phyloP scores from a whole-genome alignment of 495 filamentous ascomycete species.

The Xylaria sp. region DNA sequence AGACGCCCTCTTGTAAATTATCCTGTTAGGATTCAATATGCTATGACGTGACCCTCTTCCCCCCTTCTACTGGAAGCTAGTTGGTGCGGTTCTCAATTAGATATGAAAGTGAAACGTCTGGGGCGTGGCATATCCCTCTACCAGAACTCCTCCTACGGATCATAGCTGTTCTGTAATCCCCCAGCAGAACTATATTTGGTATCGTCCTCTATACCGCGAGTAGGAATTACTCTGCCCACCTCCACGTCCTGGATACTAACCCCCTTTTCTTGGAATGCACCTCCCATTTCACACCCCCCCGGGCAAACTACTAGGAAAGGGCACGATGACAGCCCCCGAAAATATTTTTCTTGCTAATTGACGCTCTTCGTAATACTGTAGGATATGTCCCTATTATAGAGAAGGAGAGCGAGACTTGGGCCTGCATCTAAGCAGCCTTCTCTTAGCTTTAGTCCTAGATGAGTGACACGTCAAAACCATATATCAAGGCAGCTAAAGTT shows the following conservation, averaged over 20 bases:
- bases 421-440: background rate
- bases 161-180: background rate
- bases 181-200: background rate
- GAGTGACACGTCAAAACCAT: no score
- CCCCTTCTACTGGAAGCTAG: no score
- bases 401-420: background rate
- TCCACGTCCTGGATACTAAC: background rate
- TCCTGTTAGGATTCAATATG: background rate
- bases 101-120: background rate
- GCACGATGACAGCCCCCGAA: background rate
- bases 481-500: background rate
- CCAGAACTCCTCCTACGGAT: background rate
- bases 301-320: background rate
- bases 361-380: background rate
- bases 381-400: slow-evolving; percentile 2
- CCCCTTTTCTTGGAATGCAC: background rate
- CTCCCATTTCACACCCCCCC: background rate
- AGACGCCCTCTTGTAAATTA: background rate
- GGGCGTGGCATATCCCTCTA: background rate
- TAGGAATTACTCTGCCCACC: background rate
- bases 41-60: background rate
- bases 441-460: no score
- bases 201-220: background rate
- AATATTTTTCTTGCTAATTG: background rate
- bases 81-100: background rate